Percentiles rank a stretch among this genome's conserved stretches.
These are phyloP conservation scores for Trichosporon ovoides DNA, from an alignment of 1,284 basidiomycete species.

Conservation along the genomic window DNA sequence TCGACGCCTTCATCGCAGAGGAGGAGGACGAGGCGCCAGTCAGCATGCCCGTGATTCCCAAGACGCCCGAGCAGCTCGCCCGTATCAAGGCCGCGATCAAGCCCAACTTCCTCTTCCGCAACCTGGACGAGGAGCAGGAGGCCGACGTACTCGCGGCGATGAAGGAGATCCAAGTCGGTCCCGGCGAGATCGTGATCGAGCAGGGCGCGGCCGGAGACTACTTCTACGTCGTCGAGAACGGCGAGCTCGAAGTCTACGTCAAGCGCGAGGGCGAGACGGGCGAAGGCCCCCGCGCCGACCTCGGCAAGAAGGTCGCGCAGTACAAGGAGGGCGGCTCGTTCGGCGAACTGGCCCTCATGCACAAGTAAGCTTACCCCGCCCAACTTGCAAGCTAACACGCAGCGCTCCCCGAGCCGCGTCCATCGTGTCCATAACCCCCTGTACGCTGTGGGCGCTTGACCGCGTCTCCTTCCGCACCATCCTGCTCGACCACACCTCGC, in stretches of 20 bases:
- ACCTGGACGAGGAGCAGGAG: slow-evolving; percentile 94
- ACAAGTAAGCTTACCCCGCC: slow-evolving; percentile 64
- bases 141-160: slow-evolving; percentile 89
- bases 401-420: slow-evolving; percentile 87
- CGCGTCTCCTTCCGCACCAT: slow-evolving; percentile 98
- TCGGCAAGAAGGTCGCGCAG: slow-evolving; percentile 74
- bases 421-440: slow-evolving; percentile 75
- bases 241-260: slow-evolving; percentile 82
- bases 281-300: slow-evolving; percentile 52
- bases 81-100: slow-evolving; percentile 82
- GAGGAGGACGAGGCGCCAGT: slow-evolving; percentile 37
- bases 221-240: slow-evolving; percentile 95
- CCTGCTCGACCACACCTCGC: slow-evolving; percentile 64
- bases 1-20: slow-evolving; percentile 32
- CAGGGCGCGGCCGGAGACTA: slow-evolving; percentile 96
- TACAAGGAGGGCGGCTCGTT: slow-evolving; percentile 84
- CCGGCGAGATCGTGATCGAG: slow-evolving; percentile 81
- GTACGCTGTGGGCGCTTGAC: slow-evolving; percentile 90
- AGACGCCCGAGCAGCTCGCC: slow-evolving; percentile 75
- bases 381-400: neutral
- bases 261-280: slow-evolving; percentile 51
- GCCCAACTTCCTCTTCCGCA: slow-evolving; percentile 90
- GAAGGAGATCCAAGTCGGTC: slow-evolving; percentile 73
- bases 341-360: slow-evolving; percentile 96
- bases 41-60: slow-evolving; percentile 64